Percentiles rank a stretch among this genome's conserved stretches.
Evolutionary conservation across 169 alveolate species (phyloP).

Genomic region (Eimeria falciformis): DNA sequence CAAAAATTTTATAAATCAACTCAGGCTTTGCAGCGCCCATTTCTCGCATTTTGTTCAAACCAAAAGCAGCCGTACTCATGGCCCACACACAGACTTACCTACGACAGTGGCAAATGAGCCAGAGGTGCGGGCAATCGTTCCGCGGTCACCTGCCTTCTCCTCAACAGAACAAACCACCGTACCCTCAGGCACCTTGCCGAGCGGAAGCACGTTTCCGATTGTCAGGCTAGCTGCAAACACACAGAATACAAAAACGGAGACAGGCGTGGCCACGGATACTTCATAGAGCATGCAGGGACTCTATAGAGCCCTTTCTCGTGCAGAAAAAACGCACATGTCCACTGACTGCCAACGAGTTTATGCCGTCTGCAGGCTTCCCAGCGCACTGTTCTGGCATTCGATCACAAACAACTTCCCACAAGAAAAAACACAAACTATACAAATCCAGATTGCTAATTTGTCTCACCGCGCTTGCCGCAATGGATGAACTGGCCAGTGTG

Average conservation of each 20-base stretch:
- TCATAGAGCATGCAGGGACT: too few relatives aligned
- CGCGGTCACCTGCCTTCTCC: conserved; percentile 98
- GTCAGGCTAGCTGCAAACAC: conserved; percentile 90
- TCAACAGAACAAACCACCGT: conserved; percentile 97
- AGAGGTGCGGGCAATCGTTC: conserved; percentile 98
- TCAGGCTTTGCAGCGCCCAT: not conserved
- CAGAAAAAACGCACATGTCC: too few relatives aligned
- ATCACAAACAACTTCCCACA: too few relatives aligned
- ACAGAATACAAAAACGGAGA: not conserved
- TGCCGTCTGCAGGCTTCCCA: too few relatives aligned
- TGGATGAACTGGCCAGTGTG: conserved; percentile 99
- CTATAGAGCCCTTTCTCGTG: too few relatives aligned
- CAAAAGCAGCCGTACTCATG: too few relatives aligned
- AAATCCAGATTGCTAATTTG: too few relatives aligned
- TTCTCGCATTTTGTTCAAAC: not conserved
- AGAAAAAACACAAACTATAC: too few relatives aligned
- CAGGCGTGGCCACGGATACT: not conserved
- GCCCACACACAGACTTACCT: conserved; percentile 82
- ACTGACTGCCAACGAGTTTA: too few relatives aligned
- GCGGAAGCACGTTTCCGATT: conserved; percentile 98
- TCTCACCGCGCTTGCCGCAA: conserved; percentile 92
- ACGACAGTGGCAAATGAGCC: conserved; percentile 97
- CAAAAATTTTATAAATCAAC: not conserved
- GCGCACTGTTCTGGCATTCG: too few relatives aligned
- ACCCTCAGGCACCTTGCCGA: conserved; percentile 99